Base-by-base conservation (phyloP, 495 filamentous ascomycete genomes). In the Penicillium goetzii region DNA sequence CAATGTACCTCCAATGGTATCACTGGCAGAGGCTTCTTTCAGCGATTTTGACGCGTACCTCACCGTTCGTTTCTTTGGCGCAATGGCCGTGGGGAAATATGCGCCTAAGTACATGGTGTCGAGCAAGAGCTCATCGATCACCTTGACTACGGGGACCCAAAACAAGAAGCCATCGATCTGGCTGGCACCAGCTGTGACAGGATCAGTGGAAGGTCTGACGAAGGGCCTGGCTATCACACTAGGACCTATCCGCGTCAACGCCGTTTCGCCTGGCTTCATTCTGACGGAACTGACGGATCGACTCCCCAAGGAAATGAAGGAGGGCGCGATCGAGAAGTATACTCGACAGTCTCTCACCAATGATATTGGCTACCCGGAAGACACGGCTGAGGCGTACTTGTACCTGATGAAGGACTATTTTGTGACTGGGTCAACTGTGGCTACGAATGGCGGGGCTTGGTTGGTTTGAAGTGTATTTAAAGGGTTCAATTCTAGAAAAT, bases 301-400 rank as follows among this genome's bases (percentile, higher is more conserved):
- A 26, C 53, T 81, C 2, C 56, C 59, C 15, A 32, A 63, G 56
- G 70, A 67, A 9, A 63, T 65, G 49, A 63, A 69, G 59, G 71
- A 79, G 52, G 61, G 47, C 7, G 9, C 52, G 33, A 10, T 77
- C 19, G 70, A 74, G 53, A 47, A 36, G 40, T 59, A 74, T 4
- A 69, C 55, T 56, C 56, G 62, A 40, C 66, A 64, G 58, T 69
- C 66, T 50, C 69, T 83, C 28, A 84, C 81, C 4, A 80, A 81
- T 9, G 68, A 72, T 61, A 64, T 84, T 33, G 89, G 78, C 0
- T 63, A 59, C 63, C 77, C 82, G 12, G 82, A 84, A 67, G 86
- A 89, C 72, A 78, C 85, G 4, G 88, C 84, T 0, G 86, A 90
- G 78, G 80, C 83, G 36, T 90, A 89, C 76, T 41, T 89, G 45